phyloP scores from a whole-genome alignment of 495 filamentous ascomycete species.

The Penicillium parvum region DNA sequence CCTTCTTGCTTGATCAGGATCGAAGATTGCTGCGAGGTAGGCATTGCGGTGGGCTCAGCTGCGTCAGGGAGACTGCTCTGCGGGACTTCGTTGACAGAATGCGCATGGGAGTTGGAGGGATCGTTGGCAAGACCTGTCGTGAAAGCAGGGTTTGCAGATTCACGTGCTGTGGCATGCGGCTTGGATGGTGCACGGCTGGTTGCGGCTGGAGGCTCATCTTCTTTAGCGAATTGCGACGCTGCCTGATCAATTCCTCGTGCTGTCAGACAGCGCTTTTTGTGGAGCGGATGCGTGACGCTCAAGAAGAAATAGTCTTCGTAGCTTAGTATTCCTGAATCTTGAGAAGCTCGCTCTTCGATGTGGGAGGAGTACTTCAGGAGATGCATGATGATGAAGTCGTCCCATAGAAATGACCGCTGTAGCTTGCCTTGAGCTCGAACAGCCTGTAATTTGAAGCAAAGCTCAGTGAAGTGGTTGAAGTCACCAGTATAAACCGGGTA shows the following conservation, averaged over 20 bases:
- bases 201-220: not conserved
- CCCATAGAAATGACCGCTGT: conserved; percentile 52
- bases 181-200: not conserved
- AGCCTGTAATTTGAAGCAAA: conserved; percentile 50
- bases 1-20: conserved; percentile 9
- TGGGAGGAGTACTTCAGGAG: conserved; percentile 37
- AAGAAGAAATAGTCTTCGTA: conserved; percentile 37
- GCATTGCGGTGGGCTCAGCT: not conserved
- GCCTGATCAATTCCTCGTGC: conserved; percentile 23
- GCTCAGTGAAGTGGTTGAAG: conserved; percentile 48
- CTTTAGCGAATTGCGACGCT: conserved; percentile 22
- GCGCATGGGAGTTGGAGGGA: conserved; percentile 27
- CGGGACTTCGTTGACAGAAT: conserved; percentile 19
- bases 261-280: conserved; percentile 38
- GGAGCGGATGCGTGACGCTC: conserved; percentile 22
- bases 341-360: conserved; percentile 18
- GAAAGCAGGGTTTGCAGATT: conserved; percentile 18
- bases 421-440: conserved; percentile 39
- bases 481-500: conserved; percentile 57
- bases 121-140: conserved; percentile 27
- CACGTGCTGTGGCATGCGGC: not conserved
- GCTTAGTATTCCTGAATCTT: conserved; percentile 13
- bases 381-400: conserved; percentile 61
- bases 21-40: conserved; percentile 2
- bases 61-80: conserved; percentile 4